Conservation (phyloP, 768 basidiomycete genomes). For the Hypholoma sublateritium region DNA sequence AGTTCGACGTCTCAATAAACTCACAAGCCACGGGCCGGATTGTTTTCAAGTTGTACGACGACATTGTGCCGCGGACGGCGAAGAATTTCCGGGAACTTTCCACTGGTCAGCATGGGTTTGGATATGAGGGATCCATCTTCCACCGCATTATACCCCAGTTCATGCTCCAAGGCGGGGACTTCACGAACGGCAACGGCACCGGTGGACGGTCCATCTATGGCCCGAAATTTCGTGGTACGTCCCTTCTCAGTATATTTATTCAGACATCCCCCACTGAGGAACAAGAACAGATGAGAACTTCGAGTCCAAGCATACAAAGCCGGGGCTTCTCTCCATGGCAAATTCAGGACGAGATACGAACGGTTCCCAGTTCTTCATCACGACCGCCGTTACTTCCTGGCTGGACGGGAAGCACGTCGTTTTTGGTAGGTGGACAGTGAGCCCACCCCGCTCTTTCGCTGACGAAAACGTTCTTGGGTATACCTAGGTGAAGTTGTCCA, state of each 20-base stretch:
- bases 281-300: slow-evolving; percentile 83
- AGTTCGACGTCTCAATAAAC: slow-evolving; percentile 71
- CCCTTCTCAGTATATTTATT: slow-evolving; percentile 2
- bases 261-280: background rate
- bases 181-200: slow-evolving; percentile 67
- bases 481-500: slow-evolving; percentile 39
- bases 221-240: slow-evolving; percentile 59
- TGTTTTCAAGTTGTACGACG: slow-evolving; percentile 85
- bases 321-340: slow-evolving; percentile 75
- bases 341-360: slow-evolving; percentile 85
- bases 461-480: background rate
- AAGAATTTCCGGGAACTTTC: slow-evolving; percentile 89
- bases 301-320: slow-evolving; percentile 68
- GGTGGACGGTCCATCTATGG: slow-evolving; percentile 85
- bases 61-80: slow-evolving; percentile 72
- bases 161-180: slow-evolving; percentile 94
- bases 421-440: slow-evolving; percentile 47
- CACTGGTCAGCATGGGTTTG: slow-evolving; percentile 72
- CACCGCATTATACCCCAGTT: slow-evolving; percentile 85
- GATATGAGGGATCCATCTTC: slow-evolving; percentile 72
- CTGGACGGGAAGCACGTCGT: slow-evolving; percentile 69
- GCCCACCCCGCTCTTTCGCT: background rate
- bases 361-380: slow-evolving; percentile 92
- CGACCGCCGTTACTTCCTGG: slow-evolving; percentile 76
- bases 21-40: slow-evolving; percentile 50